Conservation (phyloP, 2,329 filamentous ascomycete species). For the Sarocladium brachiariae region DNA sequence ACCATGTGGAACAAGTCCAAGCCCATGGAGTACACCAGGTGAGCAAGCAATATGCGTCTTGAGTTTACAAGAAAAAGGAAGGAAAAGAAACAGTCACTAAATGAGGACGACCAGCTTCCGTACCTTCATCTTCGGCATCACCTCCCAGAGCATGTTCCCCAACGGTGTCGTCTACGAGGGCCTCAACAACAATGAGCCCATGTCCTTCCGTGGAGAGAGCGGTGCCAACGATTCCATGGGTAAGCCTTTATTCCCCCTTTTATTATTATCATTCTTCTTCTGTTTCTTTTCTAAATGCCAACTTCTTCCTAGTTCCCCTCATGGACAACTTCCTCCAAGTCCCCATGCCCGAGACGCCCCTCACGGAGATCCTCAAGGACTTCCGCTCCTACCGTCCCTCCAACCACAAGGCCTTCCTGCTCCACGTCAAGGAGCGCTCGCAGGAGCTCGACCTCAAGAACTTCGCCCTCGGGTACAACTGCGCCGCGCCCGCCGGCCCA, state of each 20-base stretch:
- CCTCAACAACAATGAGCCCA: constrained; percentile 56
- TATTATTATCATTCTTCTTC: background rate
- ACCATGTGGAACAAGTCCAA: constrained; percentile 87
- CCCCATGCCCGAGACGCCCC: constrained; percentile 79
- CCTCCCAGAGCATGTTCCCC: constrained; percentile 88
- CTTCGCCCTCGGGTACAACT: constrained; percentile 42
- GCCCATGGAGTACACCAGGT: constrained; percentile 66
- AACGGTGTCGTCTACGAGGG: constrained; percentile 86
- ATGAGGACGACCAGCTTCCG: constrained; percentile 55
- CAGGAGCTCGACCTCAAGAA: constrained; percentile 46
- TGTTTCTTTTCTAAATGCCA: background rate
- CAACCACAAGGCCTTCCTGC: constrained; percentile 80
- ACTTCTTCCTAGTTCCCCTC: constrained; percentile 56
- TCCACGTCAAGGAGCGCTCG: constrained; percentile 54
- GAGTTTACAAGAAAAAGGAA: too few relatives aligned
- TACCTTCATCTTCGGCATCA: constrained; percentile 96
- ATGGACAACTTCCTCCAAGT: constrained; percentile 84
- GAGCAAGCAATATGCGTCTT: background rate
- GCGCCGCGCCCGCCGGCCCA: constrained; percentile 15
- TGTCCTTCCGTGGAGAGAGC: constrained; percentile 84
- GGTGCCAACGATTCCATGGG: constrained; percentile 88
- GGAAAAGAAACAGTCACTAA: background rate
- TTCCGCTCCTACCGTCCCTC: constrained; percentile 85
- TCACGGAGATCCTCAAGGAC: constrained; percentile 81
- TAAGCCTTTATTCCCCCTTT: background rate